These are phyloP conservation scores for Nepenthes alata DNA, from an alignment of 179 eudicot species.

Conservation along the genomic window DNA sequence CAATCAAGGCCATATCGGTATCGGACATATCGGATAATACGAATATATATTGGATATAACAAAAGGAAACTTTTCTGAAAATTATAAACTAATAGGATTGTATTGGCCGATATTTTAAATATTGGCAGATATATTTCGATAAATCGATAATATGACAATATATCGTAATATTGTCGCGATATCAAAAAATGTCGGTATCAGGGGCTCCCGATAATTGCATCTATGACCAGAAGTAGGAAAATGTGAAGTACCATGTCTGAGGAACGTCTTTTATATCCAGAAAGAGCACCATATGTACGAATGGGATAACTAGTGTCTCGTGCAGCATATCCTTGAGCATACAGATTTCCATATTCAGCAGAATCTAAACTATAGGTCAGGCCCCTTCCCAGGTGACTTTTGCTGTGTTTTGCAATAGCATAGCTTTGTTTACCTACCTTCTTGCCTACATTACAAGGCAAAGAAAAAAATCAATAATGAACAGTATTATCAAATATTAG, in stretches of 20 bases:
- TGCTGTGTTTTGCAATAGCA: conserved; percentile 6
- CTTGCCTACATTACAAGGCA: conserved; percentile 9
- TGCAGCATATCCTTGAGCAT: conserved; percentile 8
- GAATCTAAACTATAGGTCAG: conserved; percentile 5
- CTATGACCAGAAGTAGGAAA: too few relatives aligned
- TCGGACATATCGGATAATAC: too few relatives aligned
- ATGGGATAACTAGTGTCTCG: conserved; percentile 8
- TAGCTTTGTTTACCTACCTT: conserved; percentile 5
- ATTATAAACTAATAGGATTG: too few relatives aligned
- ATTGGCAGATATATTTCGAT: too few relatives aligned
- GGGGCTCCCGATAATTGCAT: too few relatives aligned
- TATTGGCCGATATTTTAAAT: too few relatives aligned
- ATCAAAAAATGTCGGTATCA: too few relatives aligned
- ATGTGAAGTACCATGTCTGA: conserved; percentile 13
- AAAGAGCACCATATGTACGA: conserved; percentile 1
- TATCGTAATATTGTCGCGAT: too few relatives aligned
- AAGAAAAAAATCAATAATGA: conserved; percentile 1
- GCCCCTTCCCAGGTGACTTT: conserved; percentile 7
- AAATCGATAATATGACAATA: too few relatives aligned
- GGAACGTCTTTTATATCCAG: conserved; percentile 14
- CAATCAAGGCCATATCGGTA: too few relatives aligned
- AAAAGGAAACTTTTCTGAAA: too few relatives aligned
- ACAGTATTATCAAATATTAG: background rate
- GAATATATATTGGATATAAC: too few relatives aligned
- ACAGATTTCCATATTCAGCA: conserved; percentile 5